Percentiles rank a stretch among this genome's conserved stretches.
phyloP scores from a whole-genome alignment of 805 yeast genomes.

The Barnettozyma pratensis region DNA sequence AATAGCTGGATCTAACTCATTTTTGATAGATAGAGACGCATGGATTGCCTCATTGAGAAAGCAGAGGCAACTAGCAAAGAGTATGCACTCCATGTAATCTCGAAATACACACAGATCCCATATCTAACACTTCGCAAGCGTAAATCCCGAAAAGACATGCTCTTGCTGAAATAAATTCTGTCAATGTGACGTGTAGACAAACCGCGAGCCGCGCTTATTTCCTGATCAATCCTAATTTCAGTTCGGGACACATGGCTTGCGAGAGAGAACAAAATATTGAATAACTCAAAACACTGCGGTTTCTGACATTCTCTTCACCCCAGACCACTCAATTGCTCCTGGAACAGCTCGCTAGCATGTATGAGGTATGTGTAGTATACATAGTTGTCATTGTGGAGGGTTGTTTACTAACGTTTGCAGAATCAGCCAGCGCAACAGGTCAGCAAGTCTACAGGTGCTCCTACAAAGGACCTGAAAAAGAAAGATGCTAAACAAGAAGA shows the following conservation, averaged over 20 bases:
- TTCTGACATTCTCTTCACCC: neutral
- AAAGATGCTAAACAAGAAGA: neutral
- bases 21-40: constrained; percentile 30
- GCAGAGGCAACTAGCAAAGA: constrained; percentile 7
- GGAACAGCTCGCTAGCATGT: neutral
- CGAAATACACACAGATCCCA: neutral
- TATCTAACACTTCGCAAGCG: neutral
- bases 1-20: neutral
- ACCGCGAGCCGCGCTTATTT: constrained; percentile 4
- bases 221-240: constrained; percentile 10
- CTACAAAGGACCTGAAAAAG: neutral
- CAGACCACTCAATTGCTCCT: neutral
- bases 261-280: neutral
- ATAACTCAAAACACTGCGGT: neutral
- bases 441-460: neutral
- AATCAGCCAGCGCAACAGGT: neutral
- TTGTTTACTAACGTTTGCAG: neutral
- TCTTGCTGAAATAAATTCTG: constrained; percentile 9
- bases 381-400: no score
- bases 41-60: constrained; percentile 29
- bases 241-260: constrained; percentile 14
- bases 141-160: no score
- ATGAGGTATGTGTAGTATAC: neutral
- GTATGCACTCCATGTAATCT: neutral
- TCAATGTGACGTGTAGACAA: constrained; percentile 39